Evolutionary conservation across 257 asterid species (phyloP), one percentile per base, ranked within the genome.

Genomic region (Petunia secreta): DNA sequence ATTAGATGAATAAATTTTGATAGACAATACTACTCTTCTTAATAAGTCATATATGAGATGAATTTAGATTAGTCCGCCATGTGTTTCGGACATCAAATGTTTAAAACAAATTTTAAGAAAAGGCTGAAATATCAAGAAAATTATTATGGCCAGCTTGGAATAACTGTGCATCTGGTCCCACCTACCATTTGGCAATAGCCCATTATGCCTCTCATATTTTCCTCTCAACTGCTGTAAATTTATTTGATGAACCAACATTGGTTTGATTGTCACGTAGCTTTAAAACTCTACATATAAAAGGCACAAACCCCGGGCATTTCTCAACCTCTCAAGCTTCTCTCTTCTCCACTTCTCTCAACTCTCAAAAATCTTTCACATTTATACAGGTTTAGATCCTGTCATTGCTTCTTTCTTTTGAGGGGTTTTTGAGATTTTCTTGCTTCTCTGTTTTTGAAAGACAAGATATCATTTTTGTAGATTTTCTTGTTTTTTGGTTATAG

Each of bases 281-380:
- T 9, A 25, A 50, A 50, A 2, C 0, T 34, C 11, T 10, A 34
- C 25, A 25, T 73, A 73, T 34, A 48, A 50, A 50, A 48, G 1
- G 77, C 62, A 11, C 6, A 73, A 10, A 73, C 6, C 10, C 34
- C 11, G 16, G 62, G 41, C 44, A 1, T 34, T 5, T 50, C 13
- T 71, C 50, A 50, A 34, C 77, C 46, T 34, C 43, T 0, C 6
- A 71, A 71, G 43, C 60, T 71, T 71, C 40, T 48, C 77, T 44
- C 25, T 68, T 68, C 57, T 68, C 75, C 58, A 68, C 55, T 48
- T 68, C 4, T 41, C 10, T 48, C 60, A 48, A 55, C 60, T 71
- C 41, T 48, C 3, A 71, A 48, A 34, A 1, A 25, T 71, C 39
- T 69, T 2, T 46, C 60, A 10, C 16, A 71, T 71, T 48, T 46